Percentiles rank a stretch among this genome's conserved stretches.
Conservation (phyloP, 1,284 basidiomycete species). For the Coriolopsis trogii region DNA sequence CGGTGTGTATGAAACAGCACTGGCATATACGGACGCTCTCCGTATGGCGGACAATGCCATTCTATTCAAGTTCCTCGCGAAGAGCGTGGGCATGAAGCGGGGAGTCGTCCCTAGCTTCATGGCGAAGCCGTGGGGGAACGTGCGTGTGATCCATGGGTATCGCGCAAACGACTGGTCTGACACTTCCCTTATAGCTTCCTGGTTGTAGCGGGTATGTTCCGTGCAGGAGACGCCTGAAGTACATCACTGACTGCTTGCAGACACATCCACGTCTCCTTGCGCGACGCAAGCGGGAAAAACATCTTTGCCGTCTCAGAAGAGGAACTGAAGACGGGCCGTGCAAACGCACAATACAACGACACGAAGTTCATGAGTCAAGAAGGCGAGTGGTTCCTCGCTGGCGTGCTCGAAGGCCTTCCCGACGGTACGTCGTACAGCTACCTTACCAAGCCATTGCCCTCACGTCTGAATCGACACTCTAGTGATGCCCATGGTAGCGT, state of each 20-base stretch:
- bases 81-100: conserved; percentile 89
- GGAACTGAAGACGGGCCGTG: conserved; percentile 64
- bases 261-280: conserved; percentile 91
- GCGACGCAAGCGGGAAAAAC: conserved; percentile 72
- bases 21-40: conserved; percentile 84
- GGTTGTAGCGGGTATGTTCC: conserved; percentile 83
- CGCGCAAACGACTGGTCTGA: background rate
- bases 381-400: conserved; percentile 93
- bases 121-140: conserved; percentile 95
- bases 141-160: conserved; percentile 42
- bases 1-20: conserved; percentile 91
- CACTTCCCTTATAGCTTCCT: conserved; percentile 60
- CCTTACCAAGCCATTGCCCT: background rate
- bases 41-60: conserved; percentile 95
- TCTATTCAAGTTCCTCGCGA: conserved; percentile 91
- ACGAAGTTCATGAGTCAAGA: conserved; percentile 82
- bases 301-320: conserved; percentile 73
- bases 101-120: conserved; percentile 95
- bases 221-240: too few relatives aligned
- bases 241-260: conserved; percentile 40
- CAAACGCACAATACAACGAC: conserved; percentile 76
- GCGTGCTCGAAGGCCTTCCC: conserved; percentile 84
- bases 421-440: conserved; percentile 61
- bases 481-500: conserved; percentile 32
- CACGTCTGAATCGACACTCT: conserved; percentile 4